phyloP scores from a whole-genome alignment of 1,139 yeast species.

The Sugiyamaella japonica region DNA sequence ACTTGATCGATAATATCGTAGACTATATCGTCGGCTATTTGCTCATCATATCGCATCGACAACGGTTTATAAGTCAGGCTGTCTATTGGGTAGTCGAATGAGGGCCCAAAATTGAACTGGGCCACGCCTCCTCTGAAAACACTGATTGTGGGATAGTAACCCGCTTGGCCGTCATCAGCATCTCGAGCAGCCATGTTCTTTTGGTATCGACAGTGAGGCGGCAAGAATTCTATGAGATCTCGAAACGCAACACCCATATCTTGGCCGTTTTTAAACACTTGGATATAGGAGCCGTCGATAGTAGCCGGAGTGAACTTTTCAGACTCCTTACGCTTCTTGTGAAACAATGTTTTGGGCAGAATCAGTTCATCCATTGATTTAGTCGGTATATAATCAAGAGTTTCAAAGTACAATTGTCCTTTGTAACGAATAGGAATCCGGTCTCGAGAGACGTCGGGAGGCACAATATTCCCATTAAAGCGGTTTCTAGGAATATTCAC shows the following conservation, averaged over 20 bases:
- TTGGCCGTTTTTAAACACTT: slow-evolving; percentile 76
- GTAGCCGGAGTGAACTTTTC: slow-evolving; percentile 28
- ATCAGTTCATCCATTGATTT: slow-evolving; percentile 73
- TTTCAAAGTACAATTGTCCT: slow-evolving; percentile 77
- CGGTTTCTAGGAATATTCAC: slow-evolving; percentile 60
- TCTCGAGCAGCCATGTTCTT: slow-evolving; percentile 26
- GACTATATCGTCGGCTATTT: slow-evolving; percentile 75
- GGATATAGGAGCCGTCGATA: slow-evolving; percentile 59
- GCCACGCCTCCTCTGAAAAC: slow-evolving; percentile 81
- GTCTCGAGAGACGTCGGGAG: slow-evolving; percentile 59
- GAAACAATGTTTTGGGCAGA: slow-evolving; percentile 49
- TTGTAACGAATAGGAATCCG: slow-evolving; percentile 86
- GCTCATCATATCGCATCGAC: slow-evolving; percentile 63
- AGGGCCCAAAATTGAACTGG: slow-evolving; percentile 65
- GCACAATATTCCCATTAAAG: background rate
- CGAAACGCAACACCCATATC: slow-evolving; percentile 64
- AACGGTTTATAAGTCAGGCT: slow-evolving; percentile 46
- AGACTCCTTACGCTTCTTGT: slow-evolving; percentile 30
- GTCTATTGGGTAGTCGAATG: slow-evolving; percentile 50
- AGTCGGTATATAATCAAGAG: slow-evolving; percentile 77
- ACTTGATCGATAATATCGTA: slow-evolving; percentile 87
- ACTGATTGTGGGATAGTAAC: slow-evolving; percentile 89
- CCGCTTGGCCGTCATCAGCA: slow-evolving; percentile 76
- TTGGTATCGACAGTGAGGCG: slow-evolving; percentile 56
- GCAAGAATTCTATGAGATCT: slow-evolving; percentile 72